Evolutionary conservation across 2,329 filamentous ascomycete genomes (phyloP).

Genomic region (Calonectria leucothoes): DNA sequence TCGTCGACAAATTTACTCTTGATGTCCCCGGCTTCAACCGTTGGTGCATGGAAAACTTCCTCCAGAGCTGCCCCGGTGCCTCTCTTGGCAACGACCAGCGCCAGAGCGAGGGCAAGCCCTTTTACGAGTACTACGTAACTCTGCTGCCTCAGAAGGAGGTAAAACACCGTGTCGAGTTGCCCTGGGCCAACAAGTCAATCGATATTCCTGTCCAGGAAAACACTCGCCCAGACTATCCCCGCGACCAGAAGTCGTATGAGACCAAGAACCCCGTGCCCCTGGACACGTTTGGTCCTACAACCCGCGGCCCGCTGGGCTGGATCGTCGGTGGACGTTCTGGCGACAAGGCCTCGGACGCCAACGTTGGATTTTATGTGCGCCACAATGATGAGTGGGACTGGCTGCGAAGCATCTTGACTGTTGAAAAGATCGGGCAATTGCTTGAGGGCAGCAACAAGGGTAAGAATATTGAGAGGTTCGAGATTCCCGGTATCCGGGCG

Average conservation of each 20-base stretch:
- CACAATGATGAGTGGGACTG: constrained; percentile 55
- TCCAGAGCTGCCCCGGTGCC: constrained; percentile 56
- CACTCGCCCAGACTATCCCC: constrained; percentile 34
- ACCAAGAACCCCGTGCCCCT: constrained; percentile 32
- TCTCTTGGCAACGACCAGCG: constrained; percentile 52
- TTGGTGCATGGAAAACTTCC: constrained; percentile 49
- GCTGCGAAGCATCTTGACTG: constrained; percentile 54
- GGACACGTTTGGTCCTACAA: constrained; percentile 35
- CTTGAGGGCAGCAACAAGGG: constrained; percentile 36
- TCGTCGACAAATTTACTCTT: constrained; percentile 26
- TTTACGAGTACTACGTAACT: constrained; percentile 34
- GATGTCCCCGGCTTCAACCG: constrained; percentile 28
- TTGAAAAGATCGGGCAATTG: constrained; percentile 48
- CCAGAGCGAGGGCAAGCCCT: constrained; percentile 46
- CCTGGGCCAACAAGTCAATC: constrained; percentile 29
- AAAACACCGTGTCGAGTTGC: constrained; percentile 35
- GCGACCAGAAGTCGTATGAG: constrained; percentile 41
- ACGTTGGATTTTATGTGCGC: constrained; percentile 56
- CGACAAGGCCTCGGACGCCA: constrained; percentile 44
- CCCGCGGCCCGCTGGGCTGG: constrained; percentile 39
- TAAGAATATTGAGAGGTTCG: constrained; percentile 23
- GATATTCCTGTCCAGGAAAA: constrained; percentile 34
- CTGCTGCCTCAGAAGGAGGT: constrained; percentile 39
- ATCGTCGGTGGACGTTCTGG: constrained; percentile 42
- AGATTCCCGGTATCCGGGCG: constrained; percentile 28